phyloP scores from a whole-genome alignment of 331 rosid genomes.

The Cucumis variabilis region DNA sequence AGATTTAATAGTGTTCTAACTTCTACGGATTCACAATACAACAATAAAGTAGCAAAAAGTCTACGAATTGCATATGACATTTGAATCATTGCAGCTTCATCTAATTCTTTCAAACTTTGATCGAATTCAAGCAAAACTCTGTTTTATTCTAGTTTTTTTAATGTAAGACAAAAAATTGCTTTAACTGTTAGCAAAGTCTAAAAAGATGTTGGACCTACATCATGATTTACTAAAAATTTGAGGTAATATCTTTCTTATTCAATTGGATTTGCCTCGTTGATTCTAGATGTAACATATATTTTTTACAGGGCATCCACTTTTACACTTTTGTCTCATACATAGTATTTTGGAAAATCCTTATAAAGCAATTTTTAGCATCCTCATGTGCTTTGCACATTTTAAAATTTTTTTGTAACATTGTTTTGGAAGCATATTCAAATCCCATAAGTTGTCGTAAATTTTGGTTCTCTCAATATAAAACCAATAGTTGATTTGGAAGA shows the following conservation, averaged over 20 bases:
- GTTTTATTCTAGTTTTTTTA: too few relatives aligned
- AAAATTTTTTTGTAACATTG: not conserved
- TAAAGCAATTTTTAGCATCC: not conserved
- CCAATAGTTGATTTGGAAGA: not conserved
- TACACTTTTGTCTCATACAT: not conserved
- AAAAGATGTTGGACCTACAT: not conserved
- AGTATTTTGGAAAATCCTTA: not conserved
- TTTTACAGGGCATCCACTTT: not conserved
- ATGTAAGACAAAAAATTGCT: too few relatives aligned
- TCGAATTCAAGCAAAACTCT: too few relatives aligned
- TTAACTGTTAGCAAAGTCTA: not conserved
- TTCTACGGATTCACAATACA: too few relatives aligned
- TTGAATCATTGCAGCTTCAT: too few relatives aligned
- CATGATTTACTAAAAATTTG: not conserved
- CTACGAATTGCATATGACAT: too few relatives aligned
- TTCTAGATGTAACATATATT: not conserved
- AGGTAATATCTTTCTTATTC: conserved; percentile 7
- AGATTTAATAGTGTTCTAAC: too few relatives aligned
- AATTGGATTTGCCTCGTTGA: not conserved
- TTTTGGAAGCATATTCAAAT: not conserved
- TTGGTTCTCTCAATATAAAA: not conserved
- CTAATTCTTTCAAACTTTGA: too few relatives aligned
- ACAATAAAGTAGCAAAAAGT: too few relatives aligned
- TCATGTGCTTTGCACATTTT: not conserved
- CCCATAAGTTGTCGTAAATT: not conserved